Conservation (phyloP, 2,329 filamentous ascomycete genomes). For the Botryotinia narcissicola region DNA sequence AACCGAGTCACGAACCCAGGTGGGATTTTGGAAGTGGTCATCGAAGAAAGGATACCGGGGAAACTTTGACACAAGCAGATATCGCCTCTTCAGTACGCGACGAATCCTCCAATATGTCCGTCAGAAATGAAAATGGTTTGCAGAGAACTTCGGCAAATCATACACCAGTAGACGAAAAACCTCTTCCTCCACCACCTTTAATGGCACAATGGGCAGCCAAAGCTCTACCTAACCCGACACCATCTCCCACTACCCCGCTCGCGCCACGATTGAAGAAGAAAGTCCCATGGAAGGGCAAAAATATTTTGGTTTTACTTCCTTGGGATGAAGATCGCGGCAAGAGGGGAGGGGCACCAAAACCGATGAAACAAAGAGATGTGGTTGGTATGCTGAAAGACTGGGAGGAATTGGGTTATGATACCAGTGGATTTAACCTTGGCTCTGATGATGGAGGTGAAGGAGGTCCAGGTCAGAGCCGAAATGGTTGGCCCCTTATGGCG, state of each 20-base stretch:
- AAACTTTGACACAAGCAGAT: conserved; percentile 38
- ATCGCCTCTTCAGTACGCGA: conserved; percentile 26
- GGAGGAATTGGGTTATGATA: conserved; percentile 67
- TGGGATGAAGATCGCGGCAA: conserved; percentile 64
- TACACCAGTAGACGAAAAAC: conserved; percentile 41
- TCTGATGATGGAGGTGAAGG: conserved; percentile 37
- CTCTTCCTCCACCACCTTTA: conserved; percentile 39
- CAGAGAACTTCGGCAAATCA: conserved; percentile 26
- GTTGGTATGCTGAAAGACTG: conserved; percentile 62
- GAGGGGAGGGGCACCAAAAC: conserved; percentile 51
- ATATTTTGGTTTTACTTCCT: conserved; percentile 68
- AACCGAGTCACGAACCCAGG: conserved; percentile 27
- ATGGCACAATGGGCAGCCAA: conserved; percentile 26
- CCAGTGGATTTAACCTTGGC: conserved; percentile 65
- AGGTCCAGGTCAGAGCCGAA: conserved; percentile 56
- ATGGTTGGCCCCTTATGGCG: conserved; percentile 62
- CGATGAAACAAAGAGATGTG: conserved; percentile 55
- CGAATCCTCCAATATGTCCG: conserved; percentile 27
- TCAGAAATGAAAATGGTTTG: conserved; percentile 27
- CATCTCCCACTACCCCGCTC: conserved; percentile 38
- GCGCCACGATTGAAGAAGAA: conserved; percentile 67
- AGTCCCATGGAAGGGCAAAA: conserved; percentile 72
- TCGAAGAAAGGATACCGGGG: conserved; percentile 38
- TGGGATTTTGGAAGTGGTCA: conserved; percentile 27
- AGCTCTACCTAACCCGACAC: conserved; percentile 23